A percentile compares a stretch with the other conserved stretches of the same genome.
Evolutionary conservation across 2,329 filamentous ascomycete species (phyloP).

Genomic region (Colletotrichum karsti): DNA sequence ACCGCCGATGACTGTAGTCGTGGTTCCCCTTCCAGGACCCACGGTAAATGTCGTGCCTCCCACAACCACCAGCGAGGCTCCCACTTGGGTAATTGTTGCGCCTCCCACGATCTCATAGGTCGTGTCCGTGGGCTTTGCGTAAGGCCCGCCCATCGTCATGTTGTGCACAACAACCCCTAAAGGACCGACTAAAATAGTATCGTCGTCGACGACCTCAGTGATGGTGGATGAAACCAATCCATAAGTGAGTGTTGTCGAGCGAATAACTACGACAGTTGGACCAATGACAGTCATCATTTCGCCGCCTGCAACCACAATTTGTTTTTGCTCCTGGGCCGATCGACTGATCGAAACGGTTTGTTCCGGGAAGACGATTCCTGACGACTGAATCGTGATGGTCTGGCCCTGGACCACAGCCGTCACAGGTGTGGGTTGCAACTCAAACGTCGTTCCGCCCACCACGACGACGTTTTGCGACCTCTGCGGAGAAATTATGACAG

Average conservation of each 20-base stretch:
- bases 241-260: conserved; percentile 56
- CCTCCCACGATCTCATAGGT: conserved; percentile 59
- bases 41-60: conserved; percentile 59
- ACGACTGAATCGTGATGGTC: conserved; percentile 43
- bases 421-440: conserved; percentile 45
- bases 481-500: conserved; percentile 49
- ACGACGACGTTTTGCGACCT: conserved; percentile 41
- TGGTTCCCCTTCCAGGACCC: conserved; percentile 49
- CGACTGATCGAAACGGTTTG: conserved; percentile 46
- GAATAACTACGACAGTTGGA: conserved; percentile 47
- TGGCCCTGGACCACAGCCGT: conserved; percentile 45
- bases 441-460: conserved; percentile 53
- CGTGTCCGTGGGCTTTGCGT: conserved; percentile 44
- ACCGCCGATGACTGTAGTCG: conserved; percentile 56
- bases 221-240: conserved; percentile 41
- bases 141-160: conserved; percentile 51
- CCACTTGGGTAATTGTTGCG: conserved; percentile 59
- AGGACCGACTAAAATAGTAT: conserved; percentile 60
- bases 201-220: conserved; percentile 55
- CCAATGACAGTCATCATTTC: conserved; percentile 55
- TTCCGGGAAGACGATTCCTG: conserved; percentile 39
- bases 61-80: conserved; percentile 58
- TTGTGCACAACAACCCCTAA: conserved; percentile 50
- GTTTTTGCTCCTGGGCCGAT: conserved; percentile 43
- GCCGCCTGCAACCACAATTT: conserved; percentile 57